phyloP scores from a whole-genome alignment of 805 yeast genomes.

The Zygosaccharomyces bisporus region DNA sequence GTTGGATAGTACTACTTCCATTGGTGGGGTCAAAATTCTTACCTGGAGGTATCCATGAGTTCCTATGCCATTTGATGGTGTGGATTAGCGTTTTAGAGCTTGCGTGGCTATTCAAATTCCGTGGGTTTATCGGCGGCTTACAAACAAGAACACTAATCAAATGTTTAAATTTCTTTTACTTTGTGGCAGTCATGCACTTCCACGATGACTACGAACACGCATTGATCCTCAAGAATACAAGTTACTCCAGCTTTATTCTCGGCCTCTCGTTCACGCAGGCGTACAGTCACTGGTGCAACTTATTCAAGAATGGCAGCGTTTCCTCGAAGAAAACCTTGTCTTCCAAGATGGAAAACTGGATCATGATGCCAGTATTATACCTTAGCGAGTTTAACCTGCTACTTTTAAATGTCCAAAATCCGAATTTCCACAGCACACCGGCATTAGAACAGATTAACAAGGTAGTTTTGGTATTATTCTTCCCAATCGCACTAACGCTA shows the following conservation, averaged over 20 bases:
- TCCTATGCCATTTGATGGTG: conserved; percentile 38
- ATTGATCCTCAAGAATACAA: conserved; percentile 28
- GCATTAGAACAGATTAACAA: conserved; percentile 26
- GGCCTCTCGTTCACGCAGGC: conserved; percentile 27
- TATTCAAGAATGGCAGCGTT: conserved; percentile 23
- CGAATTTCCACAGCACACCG: conserved; percentile 26
- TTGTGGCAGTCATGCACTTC: conserved; percentile 29
- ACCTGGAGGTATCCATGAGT: conserved; percentile 71
- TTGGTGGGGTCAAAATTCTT: conserved; percentile 61
- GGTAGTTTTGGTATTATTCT: conserved; percentile 23
- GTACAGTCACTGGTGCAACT: conserved; percentile 28
- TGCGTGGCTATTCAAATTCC: conserved; percentile 26
- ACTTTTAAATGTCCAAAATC: conserved; percentile 27
- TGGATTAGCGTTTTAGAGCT: conserved; percentile 23
- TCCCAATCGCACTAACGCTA: conserved; percentile 29
- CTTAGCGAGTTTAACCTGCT: conserved; percentile 33
- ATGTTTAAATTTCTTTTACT: conserved; percentile 29
- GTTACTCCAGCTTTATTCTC: conserved; percentile 32
- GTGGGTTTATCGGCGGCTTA: conserved; percentile 20
- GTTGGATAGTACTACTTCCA: conserved; percentile 54
- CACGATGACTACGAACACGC: conserved; percentile 36
- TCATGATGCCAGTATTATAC: conserved; percentile 27
- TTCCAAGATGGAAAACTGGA: conserved; percentile 23
- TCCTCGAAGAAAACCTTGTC: conserved; percentile 14
- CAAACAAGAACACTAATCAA: conserved; percentile 23